Evolutionary conservation across 2,329 filamentous ascomycete species (phyloP), one percentile per base, ranked within the genome.

Genomic region (Fusarium pseudograminearum): DNA sequence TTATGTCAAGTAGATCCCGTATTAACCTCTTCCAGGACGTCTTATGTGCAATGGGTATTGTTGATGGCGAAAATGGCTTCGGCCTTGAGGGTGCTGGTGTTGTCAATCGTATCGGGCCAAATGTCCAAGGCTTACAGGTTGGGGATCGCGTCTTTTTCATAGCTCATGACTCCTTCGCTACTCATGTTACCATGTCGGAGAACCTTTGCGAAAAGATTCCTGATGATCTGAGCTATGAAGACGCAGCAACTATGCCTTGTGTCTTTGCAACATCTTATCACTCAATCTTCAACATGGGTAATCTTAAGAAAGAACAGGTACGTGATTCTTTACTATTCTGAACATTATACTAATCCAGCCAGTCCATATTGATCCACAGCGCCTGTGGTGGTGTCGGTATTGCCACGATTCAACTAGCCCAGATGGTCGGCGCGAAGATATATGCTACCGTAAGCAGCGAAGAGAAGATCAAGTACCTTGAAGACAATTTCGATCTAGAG

Each of bases 131-230:
- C 2, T 26, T 59, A 3, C 12, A 56, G 20, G 6, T 28, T 1
- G 56, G 56, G 7, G 56, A 56, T 28, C 31, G 50, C 5, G 38
- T 58, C 16, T 26, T 58, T 3, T 58, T 58, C 36, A 54, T 58
- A 12, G 50, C 55, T 4, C 47, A 58, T 4, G 40, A 31, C 12
- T 40, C 55, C 0, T 58, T 58, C 8, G 50, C 55, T 2, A 54
- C 47, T 5, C 47, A 54, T 15, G 55, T 54, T 24, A 15, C 24
- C 3, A 40, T 54, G 10, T 54, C 47, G 2, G 47, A 54, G 15
- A 54, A 44, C 9, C 55, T 58, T 8, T 58, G 55, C 9, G 47
- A 58, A 18, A 54, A 11, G 16, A 59, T 59, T 15, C 50, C 56
- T 4, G 50, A 40, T 7, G 18, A 46, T 22, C 40, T 59, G 3